Conservation (phyloP, 2,329 filamentous ascomycete species). For the Penicillium sp. region DNA sequence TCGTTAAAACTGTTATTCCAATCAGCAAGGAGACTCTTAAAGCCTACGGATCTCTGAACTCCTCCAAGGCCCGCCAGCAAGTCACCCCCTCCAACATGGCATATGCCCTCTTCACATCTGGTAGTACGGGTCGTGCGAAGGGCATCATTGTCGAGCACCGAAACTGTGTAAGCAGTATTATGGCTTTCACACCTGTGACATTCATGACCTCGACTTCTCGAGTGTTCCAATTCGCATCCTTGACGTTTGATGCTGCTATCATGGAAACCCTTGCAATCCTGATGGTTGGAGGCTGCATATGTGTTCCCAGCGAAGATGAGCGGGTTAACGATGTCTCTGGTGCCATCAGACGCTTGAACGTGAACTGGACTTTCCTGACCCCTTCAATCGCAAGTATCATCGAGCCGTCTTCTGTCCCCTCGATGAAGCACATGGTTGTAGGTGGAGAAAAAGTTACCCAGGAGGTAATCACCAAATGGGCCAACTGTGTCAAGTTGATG, state of each 20-base stretch:
- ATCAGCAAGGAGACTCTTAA: conserved; percentile 35
- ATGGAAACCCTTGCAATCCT: conserved; percentile 41
- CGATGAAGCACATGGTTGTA: conserved; percentile 44
- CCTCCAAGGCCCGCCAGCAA: not conserved
- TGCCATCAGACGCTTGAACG: conserved; percentile 51
- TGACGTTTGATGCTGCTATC: conserved; percentile 48
- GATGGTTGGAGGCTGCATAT: conserved; percentile 48
- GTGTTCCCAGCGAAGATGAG: conserved; percentile 48
- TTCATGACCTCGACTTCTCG: conserved; percentile 26
- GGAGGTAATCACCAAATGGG: conserved; percentile 71
- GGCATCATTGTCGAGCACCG: conserved; percentile 39
- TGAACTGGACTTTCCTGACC: conserved; percentile 49
- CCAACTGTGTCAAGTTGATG: conserved; percentile 39
- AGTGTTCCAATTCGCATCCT: conserved; percentile 47
- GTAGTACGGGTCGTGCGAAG: conserved; percentile 40
- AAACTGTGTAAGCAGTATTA: conserved; percentile 33
- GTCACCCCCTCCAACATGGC: conserved; percentile 30
- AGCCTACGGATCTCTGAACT: conserved; percentile 24
- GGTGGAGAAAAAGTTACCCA: conserved; percentile 66
- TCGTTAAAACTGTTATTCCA: conserved; percentile 32
- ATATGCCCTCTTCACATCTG: conserved; percentile 40
- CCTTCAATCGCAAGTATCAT: conserved; percentile 46
- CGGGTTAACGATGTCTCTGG: conserved; percentile 50
- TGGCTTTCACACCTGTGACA: conserved; percentile 30
- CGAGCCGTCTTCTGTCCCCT: conserved; percentile 40